Percentiles rank a stretch among this genome's conserved stretches.
Conservation (phyloP, 179 eudicot genomes). For the Silene noctiflora region DNA sequence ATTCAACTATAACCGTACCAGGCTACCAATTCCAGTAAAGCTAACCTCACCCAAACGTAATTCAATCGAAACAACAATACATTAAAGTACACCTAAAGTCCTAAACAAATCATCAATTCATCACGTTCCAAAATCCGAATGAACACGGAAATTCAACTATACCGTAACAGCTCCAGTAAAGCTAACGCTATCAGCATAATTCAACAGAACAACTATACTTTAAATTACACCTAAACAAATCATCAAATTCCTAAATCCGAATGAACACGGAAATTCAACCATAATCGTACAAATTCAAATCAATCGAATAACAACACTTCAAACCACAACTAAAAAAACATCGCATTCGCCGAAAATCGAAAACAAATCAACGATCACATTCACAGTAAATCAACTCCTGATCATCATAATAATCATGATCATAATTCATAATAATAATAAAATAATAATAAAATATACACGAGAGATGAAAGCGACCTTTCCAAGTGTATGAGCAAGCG, state of each 20-base stretch:
- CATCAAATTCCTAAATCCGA: background rate
- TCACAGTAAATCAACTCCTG: background rate
- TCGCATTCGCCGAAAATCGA: background rate
- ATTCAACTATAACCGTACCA: background rate
- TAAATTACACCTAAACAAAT: background rate
- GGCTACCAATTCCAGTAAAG: background rate
- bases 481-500: conserved; percentile 51
- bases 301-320: background rate
- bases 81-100: no score
- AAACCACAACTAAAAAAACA: background rate
- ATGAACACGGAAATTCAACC: background rate
- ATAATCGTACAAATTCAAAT: background rate
- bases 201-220: no score
- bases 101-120: no score
- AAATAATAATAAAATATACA: background rate
- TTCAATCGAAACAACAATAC: no score
- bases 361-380: background rate
- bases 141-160: no score
- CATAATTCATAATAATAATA: no score
- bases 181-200: no score
- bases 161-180: no score
- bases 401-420: background rate
- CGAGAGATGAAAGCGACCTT: conserved; percentile 31
- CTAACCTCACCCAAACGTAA: no score
- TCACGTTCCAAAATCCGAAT: no score